These are phyloP conservation scores for Pseudogymnoascus sp. DNA, from an alignment of 2,329 filamentous ascomycete genomes.

Conservation along the genomic window DNA sequence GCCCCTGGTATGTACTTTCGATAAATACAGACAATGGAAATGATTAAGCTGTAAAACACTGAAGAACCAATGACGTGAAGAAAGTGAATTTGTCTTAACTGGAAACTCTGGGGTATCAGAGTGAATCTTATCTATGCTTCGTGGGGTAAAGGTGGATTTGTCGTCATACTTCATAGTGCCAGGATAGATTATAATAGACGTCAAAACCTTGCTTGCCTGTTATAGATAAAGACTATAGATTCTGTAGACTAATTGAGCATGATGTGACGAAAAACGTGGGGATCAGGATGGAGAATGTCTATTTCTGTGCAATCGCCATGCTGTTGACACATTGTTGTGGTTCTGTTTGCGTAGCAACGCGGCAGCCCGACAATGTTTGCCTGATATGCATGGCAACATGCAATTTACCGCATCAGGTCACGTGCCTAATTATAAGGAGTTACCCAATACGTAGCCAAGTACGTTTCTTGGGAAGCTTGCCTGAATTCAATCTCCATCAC, in stretches of 20 bases:
- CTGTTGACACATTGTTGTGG: slow-evolving; percentile 4
- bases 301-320: slow-evolving; percentile 4
- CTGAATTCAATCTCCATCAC: slow-evolving; percentile 10
- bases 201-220: background rate
- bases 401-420: background rate
- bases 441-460: slow-evolving; percentile 11
- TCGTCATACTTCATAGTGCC: background rate
- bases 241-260: background rate
- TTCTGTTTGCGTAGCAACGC: background rate
- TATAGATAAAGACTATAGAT: no score
- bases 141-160: background rate
- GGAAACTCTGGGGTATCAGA: background rate
- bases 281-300: background rate
- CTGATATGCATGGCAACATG: background rate
- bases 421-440: slow-evolving; percentile 1
- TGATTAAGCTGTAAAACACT: background rate
- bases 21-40: slow-evolving; percentile 9
- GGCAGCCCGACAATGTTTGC: background rate
- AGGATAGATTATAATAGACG: background rate
- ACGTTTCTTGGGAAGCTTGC: slow-evolving; percentile 9
- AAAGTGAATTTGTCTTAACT: background rate
- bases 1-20: background rate
- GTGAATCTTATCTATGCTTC: background rate
- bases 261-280: background rate
- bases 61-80: background rate